These are phyloP conservation scores for Tolypocladium nubicola DNA, from an alignment of 2,329 filamentous ascomycete genomes.

Conservation along the genomic window DNA sequence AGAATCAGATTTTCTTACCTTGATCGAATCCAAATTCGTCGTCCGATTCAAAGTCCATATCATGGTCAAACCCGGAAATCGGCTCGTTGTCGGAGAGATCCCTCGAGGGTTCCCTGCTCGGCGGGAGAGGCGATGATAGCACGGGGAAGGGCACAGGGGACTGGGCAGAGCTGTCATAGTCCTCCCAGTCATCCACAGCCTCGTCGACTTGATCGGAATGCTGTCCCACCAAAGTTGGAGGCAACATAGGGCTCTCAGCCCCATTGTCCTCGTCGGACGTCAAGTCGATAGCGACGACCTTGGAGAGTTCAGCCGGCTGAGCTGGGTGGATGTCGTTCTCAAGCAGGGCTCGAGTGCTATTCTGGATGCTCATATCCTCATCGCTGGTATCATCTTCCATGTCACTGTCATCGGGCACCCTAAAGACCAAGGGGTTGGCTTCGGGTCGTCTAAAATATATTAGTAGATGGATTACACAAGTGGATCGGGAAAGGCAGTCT, in stretches of 20 bases:
- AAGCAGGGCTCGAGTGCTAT: slow-evolving; percentile 15
- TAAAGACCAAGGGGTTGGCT: slow-evolving; percentile 21
- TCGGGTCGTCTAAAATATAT: slow-evolving; percentile 12
- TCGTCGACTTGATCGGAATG: neutral
- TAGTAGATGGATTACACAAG: slow-evolving; percentile 1
- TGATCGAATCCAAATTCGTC: neutral
- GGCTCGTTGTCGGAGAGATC: neutral
- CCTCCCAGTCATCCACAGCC: neutral
- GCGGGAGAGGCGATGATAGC: neutral
- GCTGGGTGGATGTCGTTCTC: slow-evolving; percentile 18
- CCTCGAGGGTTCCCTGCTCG: neutral
- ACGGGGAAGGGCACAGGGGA: neutral
- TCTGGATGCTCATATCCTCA: slow-evolving; percentile 13
- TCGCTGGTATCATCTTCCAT: slow-evolving; percentile 16
- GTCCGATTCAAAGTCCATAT: neutral
- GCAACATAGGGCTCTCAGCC: neutral
- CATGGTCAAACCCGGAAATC: neutral
- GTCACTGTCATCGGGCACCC: slow-evolving; percentile 32
- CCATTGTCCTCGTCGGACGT: slow-evolving; percentile 10
- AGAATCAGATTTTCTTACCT: neutral
- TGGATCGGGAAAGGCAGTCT: neutral
- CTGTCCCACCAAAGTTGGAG: neutral
- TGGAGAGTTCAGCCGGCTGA: neutral
- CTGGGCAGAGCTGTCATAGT: neutral
- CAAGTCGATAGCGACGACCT: slow-evolving; percentile 9